Base-by-base conservation (phyloP, 495 filamentous ascomycete genomes). In the Bryoglossum gracile region DNA sequence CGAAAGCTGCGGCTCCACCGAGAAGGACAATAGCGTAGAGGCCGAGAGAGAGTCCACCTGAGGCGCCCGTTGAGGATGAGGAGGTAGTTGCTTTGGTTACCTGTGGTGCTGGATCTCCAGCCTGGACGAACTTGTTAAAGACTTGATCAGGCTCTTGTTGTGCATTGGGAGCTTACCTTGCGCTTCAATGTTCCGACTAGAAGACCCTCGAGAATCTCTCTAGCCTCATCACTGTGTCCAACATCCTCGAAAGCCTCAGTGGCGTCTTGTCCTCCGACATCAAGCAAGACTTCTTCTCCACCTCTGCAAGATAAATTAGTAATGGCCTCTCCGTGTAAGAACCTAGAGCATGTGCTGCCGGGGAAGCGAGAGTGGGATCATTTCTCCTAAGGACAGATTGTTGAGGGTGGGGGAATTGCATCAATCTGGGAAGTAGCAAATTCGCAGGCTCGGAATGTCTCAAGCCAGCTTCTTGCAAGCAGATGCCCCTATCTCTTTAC, bases 191-290 rank as follows among this genome's bases (percentile, higher is more conserved):
- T 78, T 46, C 88, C 92, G 53, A 95, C 81, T 25, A 82, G 70
- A 53, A 95, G 72, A 54, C 82, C 80, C 19, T 83, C 77, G 14
- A 99, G 81, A 61, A 95, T 89, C 74, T 96, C 89, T 43, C 94
- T 84, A 50, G 94, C 94, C 75, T 99, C 94, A 67, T 99, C 94
- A 66, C 86, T 92, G 83, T 99, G 94, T 53, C 94, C 94, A 65
- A 99, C 94, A 70, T 99, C 94, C 74, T 99, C 92, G 66, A 99
- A 99, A 48, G 92, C 89, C 70, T 97, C 94, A 59, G 92, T 94
- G 58, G 89, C 86, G 71, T 99, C 92, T 71, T 95, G 89, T 62
- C 92, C 92, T 61, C 75, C 92, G 55, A 97, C 90, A 63, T 99
- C 94, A 58, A 97, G 80, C 24, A 99, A 73, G 57, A 97, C 92